Percentiles rank a stretch among this genome's conserved stretches.
These are phyloP conservation scores for Umbelopsis isabellina DNA, from an alignment of 192 early-diverging fungal genomes.

Conservation along the genomic window DNA sequence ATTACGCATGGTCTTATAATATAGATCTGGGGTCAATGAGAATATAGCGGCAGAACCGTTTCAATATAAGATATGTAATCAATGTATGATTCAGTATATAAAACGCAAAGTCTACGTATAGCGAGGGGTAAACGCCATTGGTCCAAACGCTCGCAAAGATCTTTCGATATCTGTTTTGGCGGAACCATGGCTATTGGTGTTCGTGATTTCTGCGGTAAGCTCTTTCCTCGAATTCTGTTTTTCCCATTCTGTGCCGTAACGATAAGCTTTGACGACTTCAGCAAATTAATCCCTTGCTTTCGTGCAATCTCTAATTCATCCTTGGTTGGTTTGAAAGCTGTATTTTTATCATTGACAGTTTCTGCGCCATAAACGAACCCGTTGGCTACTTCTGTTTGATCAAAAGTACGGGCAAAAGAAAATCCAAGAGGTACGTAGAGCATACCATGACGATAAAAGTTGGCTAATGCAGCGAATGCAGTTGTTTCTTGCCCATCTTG, in stretches of 20 bases:
- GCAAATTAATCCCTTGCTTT: slow-evolving; percentile 58
- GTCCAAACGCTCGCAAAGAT: no score
- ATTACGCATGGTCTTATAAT: no score
- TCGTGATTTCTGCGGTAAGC: background rate
- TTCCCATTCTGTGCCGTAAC: slow-evolving; percentile 1
- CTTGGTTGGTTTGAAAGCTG: slow-evolving; percentile 57
- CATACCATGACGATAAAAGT: slow-evolving; percentile 80
- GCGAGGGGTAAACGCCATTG: no score
- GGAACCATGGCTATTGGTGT: background rate
- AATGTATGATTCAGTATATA: no score
- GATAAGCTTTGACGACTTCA: slow-evolving; percentile 38
- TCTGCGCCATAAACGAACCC: slow-evolving; percentile 34
- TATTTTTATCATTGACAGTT: slow-evolving; percentile 50
- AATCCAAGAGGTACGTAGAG: slow-evolving; percentile 75
- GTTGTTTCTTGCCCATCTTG: slow-evolving; percentile 84
- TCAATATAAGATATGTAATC: no score
- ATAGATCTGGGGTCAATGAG: no score
- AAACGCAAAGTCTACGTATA: no score
- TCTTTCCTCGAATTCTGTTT: background rate
- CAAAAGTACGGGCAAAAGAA: slow-evolving; percentile 48
- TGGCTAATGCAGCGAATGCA: slow-evolving; percentile 60
- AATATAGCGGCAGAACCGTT: no score
- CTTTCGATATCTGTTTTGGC: no score
- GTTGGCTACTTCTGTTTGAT: slow-evolving; percentile 38
- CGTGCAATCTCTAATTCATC: slow-evolving; percentile 61